Evolutionary conservation across 495 filamentous ascomycete species (phyloP).

Genomic region (Aspergillus saccharolyticus): DNA sequence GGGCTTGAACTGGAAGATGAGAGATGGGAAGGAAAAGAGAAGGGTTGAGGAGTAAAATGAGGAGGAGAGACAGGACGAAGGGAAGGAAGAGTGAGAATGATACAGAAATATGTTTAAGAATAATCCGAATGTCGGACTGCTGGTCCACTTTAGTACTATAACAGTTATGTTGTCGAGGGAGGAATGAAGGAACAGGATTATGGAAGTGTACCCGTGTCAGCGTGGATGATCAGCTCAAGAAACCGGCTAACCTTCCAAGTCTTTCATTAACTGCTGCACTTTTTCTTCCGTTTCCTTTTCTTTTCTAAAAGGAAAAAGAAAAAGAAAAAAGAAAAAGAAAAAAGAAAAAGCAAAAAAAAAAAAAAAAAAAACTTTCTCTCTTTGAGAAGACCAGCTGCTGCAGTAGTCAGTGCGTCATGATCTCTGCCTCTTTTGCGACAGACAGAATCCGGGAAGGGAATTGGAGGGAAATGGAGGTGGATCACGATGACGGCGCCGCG

Average conservation of each 20-base stretch:
- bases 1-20: conserved; percentile 19
- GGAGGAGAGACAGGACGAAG: conserved; percentile 11
- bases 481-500: conserved; percentile 24
- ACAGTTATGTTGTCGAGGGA: neutral
- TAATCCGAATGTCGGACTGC: conserved; percentile 1
- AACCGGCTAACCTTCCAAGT: conserved; percentile 26
- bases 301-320: too few species aligned
- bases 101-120: conserved; percentile 4
- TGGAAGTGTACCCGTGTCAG: neutral
- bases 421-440: conserved; percentile 1
- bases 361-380: too few species aligned
- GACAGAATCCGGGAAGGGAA: conserved; percentile 12
- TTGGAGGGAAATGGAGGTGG: conserved; percentile 22
- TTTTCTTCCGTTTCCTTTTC: conserved; percentile 6
- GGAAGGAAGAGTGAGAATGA: conserved; percentile 18
- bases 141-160: conserved; percentile 2
- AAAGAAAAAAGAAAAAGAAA: too few species aligned
- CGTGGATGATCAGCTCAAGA: conserved; percentile 4
- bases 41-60: too few species aligned
- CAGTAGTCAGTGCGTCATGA: conserved; percentile 20
- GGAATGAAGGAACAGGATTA: neutral
- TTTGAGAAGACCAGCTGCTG: too few species aligned
- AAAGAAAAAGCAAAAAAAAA: too few species aligned
- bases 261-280: too few species aligned
- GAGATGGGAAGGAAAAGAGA: conserved; percentile 20